Conservation (phyloP, 805 yeast genomes). For the Cyberlindnera euphorbiae region DNA sequence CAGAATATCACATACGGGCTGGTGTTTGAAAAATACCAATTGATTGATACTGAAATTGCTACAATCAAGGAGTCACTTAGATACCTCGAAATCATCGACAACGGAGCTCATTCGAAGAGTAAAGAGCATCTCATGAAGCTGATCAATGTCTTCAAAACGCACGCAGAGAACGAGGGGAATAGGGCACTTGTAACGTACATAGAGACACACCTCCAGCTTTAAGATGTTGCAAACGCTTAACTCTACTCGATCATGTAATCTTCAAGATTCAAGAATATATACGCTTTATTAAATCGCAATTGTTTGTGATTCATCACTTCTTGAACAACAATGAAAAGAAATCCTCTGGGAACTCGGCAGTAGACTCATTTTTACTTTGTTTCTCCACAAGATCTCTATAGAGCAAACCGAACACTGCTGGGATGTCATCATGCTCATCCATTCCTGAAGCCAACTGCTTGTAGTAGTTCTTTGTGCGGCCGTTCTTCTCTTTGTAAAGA, state of each 20-base stretch:
- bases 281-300: no score
- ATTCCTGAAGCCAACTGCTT: slow-evolving; percentile 31
- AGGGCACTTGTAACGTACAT: slow-evolving; percentile 10
- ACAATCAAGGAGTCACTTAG: not conserved
- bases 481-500: slow-evolving; percentile 29
- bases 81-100: slow-evolving; percentile 2
- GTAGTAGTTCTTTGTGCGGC: slow-evolving; percentile 32
- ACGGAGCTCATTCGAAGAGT: not conserved
- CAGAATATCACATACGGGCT: slow-evolving; percentile 18
- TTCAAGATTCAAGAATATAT: not conserved
- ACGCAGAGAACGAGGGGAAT: slow-evolving; percentile 7
- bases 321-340: slow-evolving; percentile 17
- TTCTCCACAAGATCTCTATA: slow-evolving; percentile 31
- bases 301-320: slow-evolving; percentile 1
- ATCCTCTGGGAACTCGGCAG: slow-evolving; percentile 24
- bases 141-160: slow-evolving; percentile 7
- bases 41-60: slow-evolving; percentile 4
- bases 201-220: not conserved
- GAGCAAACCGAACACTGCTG: slow-evolving; percentile 34
- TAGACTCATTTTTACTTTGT: slow-evolving; percentile 12
- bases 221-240: no score
- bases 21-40: slow-evolving; percentile 13
- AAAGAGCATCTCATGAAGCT: not conserved
- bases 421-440: slow-evolving; percentile 34
- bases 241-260: no score